Evolutionary conservation across 495 filamentous ascomycete species (phyloP).

Genomic region (Xylaria bambusicola): DNA sequence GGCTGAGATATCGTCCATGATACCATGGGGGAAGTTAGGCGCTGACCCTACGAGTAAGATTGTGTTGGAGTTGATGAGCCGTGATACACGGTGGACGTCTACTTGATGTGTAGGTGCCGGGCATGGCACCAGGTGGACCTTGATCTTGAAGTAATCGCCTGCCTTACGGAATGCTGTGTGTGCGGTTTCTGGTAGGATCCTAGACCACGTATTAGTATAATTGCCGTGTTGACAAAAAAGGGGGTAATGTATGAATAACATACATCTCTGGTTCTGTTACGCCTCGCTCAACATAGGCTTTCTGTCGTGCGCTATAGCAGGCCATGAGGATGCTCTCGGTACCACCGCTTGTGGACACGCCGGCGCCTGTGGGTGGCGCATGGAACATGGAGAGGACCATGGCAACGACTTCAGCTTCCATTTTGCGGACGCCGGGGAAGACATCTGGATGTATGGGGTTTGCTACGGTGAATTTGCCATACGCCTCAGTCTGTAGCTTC

Average conservation of each 20-base stretch:
- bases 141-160: constrained; percentile 91
- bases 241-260: constrained; percentile 24
- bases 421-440: constrained; percentile 96
- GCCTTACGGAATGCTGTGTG: constrained; percentile 98
- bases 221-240: background rate
- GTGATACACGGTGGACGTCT: constrained; percentile 70
- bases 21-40: constrained; percentile 96
- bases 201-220: constrained; percentile 32
- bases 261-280: constrained; percentile 96
- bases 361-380: constrained; percentile 78
- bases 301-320: constrained; percentile 82
- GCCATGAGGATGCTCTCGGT: constrained; percentile 98
- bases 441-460: constrained; percentile 99
- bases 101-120: constrained; percentile 85
- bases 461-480: constrained; percentile 88
- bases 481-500: constrained; percentile 87
- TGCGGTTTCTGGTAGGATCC: constrained; percentile 91
- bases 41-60: constrained; percentile 92
- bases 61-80: constrained; percentile 95
- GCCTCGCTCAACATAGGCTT: constrained; percentile 79
- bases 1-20: constrained; percentile 89
- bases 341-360: constrained; percentile 89
- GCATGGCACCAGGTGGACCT: constrained; percentile 85
- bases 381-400: constrained; percentile 95
- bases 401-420: constrained; percentile 97